These are phyloP conservation scores for Scheffersomyces stipitis DNA, from an alignment of 805 yeast genomes.

Conservation along the genomic window DNA sequence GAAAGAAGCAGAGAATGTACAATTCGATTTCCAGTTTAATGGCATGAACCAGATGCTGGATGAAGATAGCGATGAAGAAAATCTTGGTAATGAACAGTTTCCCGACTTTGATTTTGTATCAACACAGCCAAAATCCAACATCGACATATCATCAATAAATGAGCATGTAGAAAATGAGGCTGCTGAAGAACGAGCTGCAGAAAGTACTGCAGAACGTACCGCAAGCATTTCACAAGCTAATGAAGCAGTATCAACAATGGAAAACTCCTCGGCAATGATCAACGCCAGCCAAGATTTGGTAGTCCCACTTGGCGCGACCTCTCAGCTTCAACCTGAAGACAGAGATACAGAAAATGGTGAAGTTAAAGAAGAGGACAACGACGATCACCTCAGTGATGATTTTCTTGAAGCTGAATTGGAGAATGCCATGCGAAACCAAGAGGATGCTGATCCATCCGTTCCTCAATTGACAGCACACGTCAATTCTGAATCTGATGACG, in stretches of 20 bases:
- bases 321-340: background rate
- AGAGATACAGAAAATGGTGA: background rate
- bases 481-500: conserved; percentile 9
- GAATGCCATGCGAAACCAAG: conserved; percentile 4
- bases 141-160: background rate
- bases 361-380: background rate
- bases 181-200: background rate
- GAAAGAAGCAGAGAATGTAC: conserved; percentile 29
- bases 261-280: too few species aligned
- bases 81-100: conserved; percentile 3
- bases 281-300: too few species aligned
- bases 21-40: conserved; percentile 29
- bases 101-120: conserved; percentile 11
- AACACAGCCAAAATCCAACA: background rate
- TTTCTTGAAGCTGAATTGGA: conserved; percentile 9
- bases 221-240: background rate
- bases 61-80: conserved; percentile 6
- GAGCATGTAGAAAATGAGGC: background rate
- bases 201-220: background rate
- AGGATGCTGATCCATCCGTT: background rate
- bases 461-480: background rate
- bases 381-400: background rate
- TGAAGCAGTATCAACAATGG: background rate
- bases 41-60: conserved; percentile 12
- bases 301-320: too few species aligned